Percentiles rank a stretch among this genome's conserved stretches.
phyloP scores from a whole-genome alignment of 371 early-diverging fungal species.

The Syncephalastrum contaminatum region DNA sequence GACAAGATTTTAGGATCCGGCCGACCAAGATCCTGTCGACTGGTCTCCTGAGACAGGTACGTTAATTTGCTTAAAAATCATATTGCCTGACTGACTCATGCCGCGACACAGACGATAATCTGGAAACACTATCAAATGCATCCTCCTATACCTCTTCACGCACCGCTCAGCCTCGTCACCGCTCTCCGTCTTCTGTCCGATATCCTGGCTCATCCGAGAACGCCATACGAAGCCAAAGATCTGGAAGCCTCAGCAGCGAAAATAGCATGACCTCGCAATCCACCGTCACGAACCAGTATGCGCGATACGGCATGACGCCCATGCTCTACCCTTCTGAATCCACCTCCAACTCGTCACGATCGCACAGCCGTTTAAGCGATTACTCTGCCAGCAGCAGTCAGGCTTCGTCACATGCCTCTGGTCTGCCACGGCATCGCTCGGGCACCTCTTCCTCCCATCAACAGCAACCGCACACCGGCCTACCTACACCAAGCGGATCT shows the following conservation, averaged over 20 bases:
- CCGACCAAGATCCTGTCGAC: conserved; percentile 3
- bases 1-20: background rate
- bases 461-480: background rate
- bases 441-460: too few species aligned
- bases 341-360: conserved; percentile 40
- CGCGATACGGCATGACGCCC: conserved; percentile 36
- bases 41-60: conserved; percentile 2
- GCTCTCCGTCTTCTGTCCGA: too few species aligned
- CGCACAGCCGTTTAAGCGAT: conserved; percentile 38
- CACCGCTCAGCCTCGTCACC: too few species aligned
- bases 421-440: conserved; percentile 15
- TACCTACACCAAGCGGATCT: conserved; percentile 13
- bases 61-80: background rate
- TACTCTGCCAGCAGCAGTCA: conserved; percentile 34
- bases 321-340: conserved; percentile 32
- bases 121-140: too few species aligned
- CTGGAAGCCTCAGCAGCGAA: conserved; percentile 47
- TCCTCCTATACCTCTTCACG: too few species aligned
- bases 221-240: conserved; percentile 8
- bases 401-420: conserved; percentile 28
- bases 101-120: too few species aligned
- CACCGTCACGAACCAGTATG: conserved; percentile 34
- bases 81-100: too few species aligned
- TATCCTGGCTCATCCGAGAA: too few species aligned
- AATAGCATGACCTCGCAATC: conserved; percentile 44